These are phyloP conservation scores for Pisolithus marmoratus DNA, from an alignment of 768 basidiomycete species.

Conservation along the genomic window DNA sequence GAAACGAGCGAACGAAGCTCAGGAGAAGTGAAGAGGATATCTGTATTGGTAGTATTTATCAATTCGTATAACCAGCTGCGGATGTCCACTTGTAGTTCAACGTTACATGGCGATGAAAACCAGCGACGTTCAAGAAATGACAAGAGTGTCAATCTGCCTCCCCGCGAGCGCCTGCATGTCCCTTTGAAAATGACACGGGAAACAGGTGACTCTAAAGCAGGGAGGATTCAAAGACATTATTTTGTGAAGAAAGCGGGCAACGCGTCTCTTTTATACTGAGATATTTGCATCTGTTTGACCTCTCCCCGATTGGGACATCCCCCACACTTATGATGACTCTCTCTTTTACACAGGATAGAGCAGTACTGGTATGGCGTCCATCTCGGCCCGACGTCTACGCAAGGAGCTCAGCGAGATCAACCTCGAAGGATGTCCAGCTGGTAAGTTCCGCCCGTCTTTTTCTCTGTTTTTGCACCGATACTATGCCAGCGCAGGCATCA, in stretches of 20 bases:
- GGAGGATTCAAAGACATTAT: slow-evolving; percentile 30
- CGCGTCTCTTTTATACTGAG: too few relatives aligned
- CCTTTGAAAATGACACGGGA: slow-evolving; percentile 35
- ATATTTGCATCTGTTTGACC: slow-evolving; percentile 36
- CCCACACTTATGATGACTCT: slow-evolving; percentile 2
- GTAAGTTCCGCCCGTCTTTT: slow-evolving; percentile 39
- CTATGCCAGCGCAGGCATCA: slow-evolving; percentile 51
- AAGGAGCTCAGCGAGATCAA: slow-evolving; percentile 71
- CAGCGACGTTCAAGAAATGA: slow-evolving; percentile 13
- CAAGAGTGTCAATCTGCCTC: slow-evolving; percentile 45
- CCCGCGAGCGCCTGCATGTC: slow-evolving; percentile 63
- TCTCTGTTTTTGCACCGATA: background rate
- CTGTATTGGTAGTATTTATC: background rate
- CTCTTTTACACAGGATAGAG: slow-evolving; percentile 10
- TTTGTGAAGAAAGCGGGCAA: background rate
- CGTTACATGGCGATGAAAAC: slow-evolving; percentile 12
- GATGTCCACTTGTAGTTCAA: slow-evolving; percentile 22
- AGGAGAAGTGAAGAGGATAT: slow-evolving; percentile 13
- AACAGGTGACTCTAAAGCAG: slow-evolving; percentile 71
- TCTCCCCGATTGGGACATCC: slow-evolving; percentile 6
- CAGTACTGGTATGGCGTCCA: slow-evolving; percentile 47
- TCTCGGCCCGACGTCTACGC: slow-evolving; percentile 56
- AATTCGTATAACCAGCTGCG: background rate
- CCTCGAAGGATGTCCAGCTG: slow-evolving; percentile 50
- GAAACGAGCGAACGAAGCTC: slow-evolving; percentile 38